A percentile compares a stretch with the other conserved stretches of the same genome.
phyloP scores from a whole-genome alignment of 805 yeast species.

The Nakazawaea ambrosiae region DNA sequence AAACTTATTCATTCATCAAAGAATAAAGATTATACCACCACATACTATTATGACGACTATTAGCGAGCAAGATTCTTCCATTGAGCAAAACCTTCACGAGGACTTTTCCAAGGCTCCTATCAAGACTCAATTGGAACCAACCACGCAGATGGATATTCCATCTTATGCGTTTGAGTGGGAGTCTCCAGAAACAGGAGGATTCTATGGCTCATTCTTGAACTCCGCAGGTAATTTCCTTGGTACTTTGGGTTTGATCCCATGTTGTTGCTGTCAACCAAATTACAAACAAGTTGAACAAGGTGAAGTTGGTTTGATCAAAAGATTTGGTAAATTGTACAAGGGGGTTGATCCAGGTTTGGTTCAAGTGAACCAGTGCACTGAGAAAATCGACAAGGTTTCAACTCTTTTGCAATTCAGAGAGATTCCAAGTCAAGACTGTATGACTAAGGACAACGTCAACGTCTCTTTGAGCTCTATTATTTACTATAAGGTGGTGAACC shows the following conservation, averaged over 20 bases:
- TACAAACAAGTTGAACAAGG: conserved; percentile 58
- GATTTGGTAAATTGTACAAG: conserved; percentile 58
- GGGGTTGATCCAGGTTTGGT: conserved; percentile 65
- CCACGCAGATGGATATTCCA: conserved; percentile 11
- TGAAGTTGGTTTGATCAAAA: conserved; percentile 58
- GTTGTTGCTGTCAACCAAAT: conserved; percentile 52
- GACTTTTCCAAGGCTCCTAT: neutral
- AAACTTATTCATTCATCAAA: no score
- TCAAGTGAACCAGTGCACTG: conserved; percentile 60
- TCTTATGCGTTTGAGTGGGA: conserved; percentile 28
- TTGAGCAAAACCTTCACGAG: no score
- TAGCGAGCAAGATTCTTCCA: no score
- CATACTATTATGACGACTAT: no score
- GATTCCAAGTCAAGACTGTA: conserved; percentile 59
- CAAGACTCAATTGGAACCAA: neutral
- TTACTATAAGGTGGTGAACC: conserved; percentile 60
- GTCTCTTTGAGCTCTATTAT: conserved; percentile 59
- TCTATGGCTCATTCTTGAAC: conserved; percentile 31
- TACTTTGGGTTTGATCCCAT: conserved; percentile 44
- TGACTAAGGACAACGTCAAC: conserved; percentile 65
- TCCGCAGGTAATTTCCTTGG: conserved; percentile 43
- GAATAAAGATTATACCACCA: no score
- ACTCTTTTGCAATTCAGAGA: conserved; percentile 55
- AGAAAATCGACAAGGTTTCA: conserved; percentile 41
- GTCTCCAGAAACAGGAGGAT: conserved; percentile 24